Conservation (phyloP, 1,284 basidiomycete species). For the Heliocybe sulcata region DNA sequence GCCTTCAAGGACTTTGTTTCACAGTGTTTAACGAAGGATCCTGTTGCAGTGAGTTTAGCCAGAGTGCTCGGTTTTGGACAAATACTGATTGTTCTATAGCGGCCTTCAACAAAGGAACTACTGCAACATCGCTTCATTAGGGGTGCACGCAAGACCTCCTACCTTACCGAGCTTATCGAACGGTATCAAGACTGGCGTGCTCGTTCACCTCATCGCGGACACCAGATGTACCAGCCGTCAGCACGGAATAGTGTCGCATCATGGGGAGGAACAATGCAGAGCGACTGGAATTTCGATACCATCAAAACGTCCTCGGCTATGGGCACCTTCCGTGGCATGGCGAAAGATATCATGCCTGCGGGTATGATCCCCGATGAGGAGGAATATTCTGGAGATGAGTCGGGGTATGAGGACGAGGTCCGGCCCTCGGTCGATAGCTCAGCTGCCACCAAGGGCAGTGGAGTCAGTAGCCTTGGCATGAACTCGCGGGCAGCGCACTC, state of each 20-base stretch:
- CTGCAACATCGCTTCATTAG: constrained; percentile 91
- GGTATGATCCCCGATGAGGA: constrained; percentile 46
- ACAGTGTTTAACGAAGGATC: constrained; percentile 90
- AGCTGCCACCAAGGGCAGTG: constrained; percentile 65
- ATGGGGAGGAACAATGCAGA: constrained; percentile 76
- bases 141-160: constrained; percentile 72
- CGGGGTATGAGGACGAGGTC: constrained; percentile 19
- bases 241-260: constrained; percentile 41
- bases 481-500: constrained; percentile 55
- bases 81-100: constrained; percentile 32
- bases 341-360: constrained; percentile 54
- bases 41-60: constrained; percentile 48
- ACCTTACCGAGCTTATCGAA: constrained; percentile 83
- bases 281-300: constrained; percentile 96
- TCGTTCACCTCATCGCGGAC: constrained; percentile 47
- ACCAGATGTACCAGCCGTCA: constrained; percentile 43
- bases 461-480: constrained; percentile 39
- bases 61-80: not conserved
- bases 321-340: constrained; percentile 66
- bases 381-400: constrained; percentile 34
- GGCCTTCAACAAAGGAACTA: constrained; percentile 87
- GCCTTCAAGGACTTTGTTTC: constrained; percentile 93
- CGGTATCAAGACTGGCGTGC: constrained; percentile 67
- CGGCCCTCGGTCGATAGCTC: constrained; percentile 29
- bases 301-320: constrained; percentile 67